phyloP scores from a whole-genome alignment of 2,329 filamentous ascomycete genomes.

The Raffaelea deltoideospora region DNA sequence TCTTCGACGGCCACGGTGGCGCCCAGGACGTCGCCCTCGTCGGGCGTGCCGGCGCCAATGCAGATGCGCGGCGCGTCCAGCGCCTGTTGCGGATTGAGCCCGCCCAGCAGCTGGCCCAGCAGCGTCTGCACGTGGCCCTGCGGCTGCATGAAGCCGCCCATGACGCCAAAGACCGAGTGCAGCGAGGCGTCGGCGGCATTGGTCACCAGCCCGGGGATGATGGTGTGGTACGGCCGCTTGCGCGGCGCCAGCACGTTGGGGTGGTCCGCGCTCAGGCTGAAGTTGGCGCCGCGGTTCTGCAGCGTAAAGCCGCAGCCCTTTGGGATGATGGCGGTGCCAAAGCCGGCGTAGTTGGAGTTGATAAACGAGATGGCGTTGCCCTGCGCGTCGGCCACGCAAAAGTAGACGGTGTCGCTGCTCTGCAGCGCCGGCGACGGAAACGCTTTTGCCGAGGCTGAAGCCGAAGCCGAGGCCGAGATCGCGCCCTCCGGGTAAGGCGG shows the following conservation, averaged over 20 bases:
- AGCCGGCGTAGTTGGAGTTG: conserved; percentile 84
- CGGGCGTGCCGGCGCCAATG: conserved; percentile 59
- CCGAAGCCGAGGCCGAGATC: too few species aligned
- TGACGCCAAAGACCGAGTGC: conserved; percentile 83
- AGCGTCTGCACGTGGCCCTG: conserved; percentile 92
- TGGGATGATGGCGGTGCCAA: conserved; percentile 79
- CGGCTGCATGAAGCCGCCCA: conserved; percentile 98
- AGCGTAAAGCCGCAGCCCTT: conserved; percentile 79
- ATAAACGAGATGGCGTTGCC: conserved; percentile 95
- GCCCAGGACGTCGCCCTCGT: conserved; percentile 40
- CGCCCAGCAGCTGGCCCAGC: conserved; percentile 74
- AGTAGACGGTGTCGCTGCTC: conserved; percentile 89
- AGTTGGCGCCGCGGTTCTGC: conserved; percentile 79
- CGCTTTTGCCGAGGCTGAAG: too few species aligned
- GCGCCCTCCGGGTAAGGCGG: too few species aligned
- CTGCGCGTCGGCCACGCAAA: conserved; percentile 62
- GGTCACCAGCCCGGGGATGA: conserved; percentile 85
- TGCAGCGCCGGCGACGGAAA: conserved; percentile 58
- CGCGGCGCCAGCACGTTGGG: conserved; percentile 67
- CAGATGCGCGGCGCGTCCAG: conserved; percentile 86
- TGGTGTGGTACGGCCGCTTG: conserved; percentile 93
- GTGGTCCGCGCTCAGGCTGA: conserved; percentile 54
- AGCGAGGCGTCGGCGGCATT: conserved; percentile 57
- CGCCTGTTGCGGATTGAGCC: conserved; percentile 69
- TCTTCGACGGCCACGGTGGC: conserved; percentile 67